Evolutionary conservation across 345 rosid species (phyloP).

Genomic region (Rhodamnia argentea): DNA sequence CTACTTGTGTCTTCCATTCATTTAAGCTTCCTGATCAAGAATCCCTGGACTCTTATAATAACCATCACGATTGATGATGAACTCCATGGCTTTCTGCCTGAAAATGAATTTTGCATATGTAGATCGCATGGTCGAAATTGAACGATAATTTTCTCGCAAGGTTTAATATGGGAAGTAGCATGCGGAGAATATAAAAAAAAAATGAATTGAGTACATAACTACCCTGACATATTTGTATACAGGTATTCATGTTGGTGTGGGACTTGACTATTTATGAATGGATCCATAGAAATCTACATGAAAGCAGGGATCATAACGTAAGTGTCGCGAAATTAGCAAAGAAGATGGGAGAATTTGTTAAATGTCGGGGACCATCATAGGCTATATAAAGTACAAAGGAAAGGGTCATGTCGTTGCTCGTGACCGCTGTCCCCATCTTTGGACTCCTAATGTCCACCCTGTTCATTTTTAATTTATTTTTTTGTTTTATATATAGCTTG

Average conservation of each 20-base stretch:
- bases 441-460: not conserved
- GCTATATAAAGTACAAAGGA: not conserved
- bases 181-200: too few relatives aligned
- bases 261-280: not conserved
- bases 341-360: not conserved
- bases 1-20: too few relatives aligned
- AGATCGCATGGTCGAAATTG: too few relatives aligned
- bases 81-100: too few relatives aligned
- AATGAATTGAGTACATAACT: too few relatives aligned
- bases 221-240: too few relatives aligned
- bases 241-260: not conserved
- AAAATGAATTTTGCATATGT: too few relatives aligned
- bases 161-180: too few relatives aligned
- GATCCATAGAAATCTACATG: not conserved
- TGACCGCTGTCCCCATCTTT: not conserved
- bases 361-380: not conserved
- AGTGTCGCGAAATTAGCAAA: not conserved
- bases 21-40: too few relatives aligned
- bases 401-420: not conserved
- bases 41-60: too few relatives aligned
- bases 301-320: not conserved
- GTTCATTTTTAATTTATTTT: not conserved
- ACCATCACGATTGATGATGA: too few relatives aligned
- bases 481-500: not conserved
- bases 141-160: too few relatives aligned